Evolutionary conservation across 2,329 filamentous ascomycete genomes (phyloP), one percentile per base, ranked within the genome.

Genomic region (Cryphonectria carpinicola): DNA sequence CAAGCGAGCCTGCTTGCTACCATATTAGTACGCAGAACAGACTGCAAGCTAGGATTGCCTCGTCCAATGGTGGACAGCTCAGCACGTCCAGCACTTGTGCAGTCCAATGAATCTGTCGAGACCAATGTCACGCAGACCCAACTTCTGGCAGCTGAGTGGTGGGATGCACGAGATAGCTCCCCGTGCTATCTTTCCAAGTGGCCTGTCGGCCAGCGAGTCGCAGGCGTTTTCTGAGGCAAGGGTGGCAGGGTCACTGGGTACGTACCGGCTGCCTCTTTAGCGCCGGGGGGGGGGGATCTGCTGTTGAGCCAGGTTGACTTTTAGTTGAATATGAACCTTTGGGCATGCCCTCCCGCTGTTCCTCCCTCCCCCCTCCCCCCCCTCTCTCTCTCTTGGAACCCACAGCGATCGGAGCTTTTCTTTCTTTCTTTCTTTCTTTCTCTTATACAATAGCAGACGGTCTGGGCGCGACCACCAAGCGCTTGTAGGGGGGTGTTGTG

Each of bases 181-280:
- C 25, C 62, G 35, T 65, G 62, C 60, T 41, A 62, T 41, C 22
- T 22, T 25, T n/a, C 35, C 35, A 39, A 39, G 60, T 17, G 60
- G 35, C 60, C 37, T 62, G 1, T 19, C 54, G 5, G 54, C 25
- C 25, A 32, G 60, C 60, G 37, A 62, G 37, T 39, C 35, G 60
- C 60, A 62, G 11, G 60, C 60, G 17, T 25, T 32, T 58, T 32
- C 25, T 7, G 25, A 35, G 25, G 54, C 28, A 35, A 19, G 54
- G 54, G 54, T 58, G 25, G 25, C 25, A 64, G 39, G 37, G 14
- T 5, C 3, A 25, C 28, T 49, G 46, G 46, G 46, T n/a, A 49
- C 22, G 46, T 49, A 49, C 22, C 62, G 41, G 62, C 62, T 22
- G 62, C 39, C n/a, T 46, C 62, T 65, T 52, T 32, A 32, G 32